Evolutionary conservation across 345 rosid genomes (phyloP).

Genomic region (Rhodamnia rubescens): DNA sequence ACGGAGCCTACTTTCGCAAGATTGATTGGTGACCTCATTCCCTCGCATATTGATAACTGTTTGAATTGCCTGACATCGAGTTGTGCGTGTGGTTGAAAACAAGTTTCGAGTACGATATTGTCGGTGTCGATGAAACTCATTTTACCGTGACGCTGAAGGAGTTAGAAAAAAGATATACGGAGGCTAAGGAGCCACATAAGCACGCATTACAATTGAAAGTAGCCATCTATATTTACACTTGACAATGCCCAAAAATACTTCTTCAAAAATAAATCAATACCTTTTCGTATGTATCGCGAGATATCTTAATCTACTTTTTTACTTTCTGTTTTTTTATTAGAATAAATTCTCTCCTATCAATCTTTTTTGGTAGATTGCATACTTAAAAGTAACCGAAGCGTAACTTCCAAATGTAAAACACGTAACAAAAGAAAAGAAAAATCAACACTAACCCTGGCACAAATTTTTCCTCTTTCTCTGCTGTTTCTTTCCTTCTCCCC

Average conservation of each 20-base stretch:
- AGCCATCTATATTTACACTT: not conserved
- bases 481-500: not conserved
- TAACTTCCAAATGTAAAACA: not conserved
- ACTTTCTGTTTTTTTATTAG: not conserved
- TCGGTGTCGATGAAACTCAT: not conserved
- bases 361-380: not conserved
- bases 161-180: not conserved
- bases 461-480: not conserved
- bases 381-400: not conserved
- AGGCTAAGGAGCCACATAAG: not conserved
- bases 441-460: not conserved
- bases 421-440: not conserved
- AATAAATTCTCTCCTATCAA: not conserved
- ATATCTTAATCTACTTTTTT: not conserved
- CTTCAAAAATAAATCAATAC: not conserved
- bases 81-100: not conserved
- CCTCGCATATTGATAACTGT: not conserved
- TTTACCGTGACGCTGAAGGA: not conserved
- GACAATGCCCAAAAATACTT: not conserved
- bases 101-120: not conserved
- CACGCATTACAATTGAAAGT: not conserved
- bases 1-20: not conserved
- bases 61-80: not conserved
- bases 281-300: not conserved
- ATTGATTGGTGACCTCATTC: not conserved